phyloP scores from a whole-genome alignment of 2,329 filamentous ascomycete genomes.

The Sporothrix euskadiensis region DNA sequence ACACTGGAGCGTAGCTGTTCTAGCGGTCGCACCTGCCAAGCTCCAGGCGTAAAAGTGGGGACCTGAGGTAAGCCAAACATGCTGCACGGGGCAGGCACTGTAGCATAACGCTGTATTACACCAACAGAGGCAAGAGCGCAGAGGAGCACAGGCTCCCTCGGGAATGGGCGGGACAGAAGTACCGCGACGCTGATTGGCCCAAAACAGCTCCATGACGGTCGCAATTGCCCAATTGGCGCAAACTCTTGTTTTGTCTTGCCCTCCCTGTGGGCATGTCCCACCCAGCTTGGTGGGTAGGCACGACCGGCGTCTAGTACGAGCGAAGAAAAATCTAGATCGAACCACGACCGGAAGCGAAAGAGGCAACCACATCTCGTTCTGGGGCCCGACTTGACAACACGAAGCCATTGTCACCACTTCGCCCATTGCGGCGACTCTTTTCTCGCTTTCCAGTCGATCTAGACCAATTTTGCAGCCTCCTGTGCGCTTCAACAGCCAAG shows the following conservation, averaged over 20 bases:
- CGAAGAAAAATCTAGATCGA: conserved; percentile 24
- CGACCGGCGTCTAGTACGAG: conserved; percentile 1
- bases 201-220: conserved; percentile 16
- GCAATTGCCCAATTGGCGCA: conserved; percentile 22
- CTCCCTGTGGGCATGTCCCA: conserved; percentile 8
- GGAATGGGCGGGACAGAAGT: conserved; percentile 23
- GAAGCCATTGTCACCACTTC: conserved; percentile 21
- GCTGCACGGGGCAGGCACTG: conserved; percentile 10
- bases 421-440: background rate
- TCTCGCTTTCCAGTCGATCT: background rate
- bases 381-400: background rate
- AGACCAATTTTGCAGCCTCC: background rate
- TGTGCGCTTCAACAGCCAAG: background rate
- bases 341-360: background rate
- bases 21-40: conserved; percentile 6
- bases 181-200: conserved; percentile 20
- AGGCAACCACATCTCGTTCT: background rate
- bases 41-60: conserved; percentile 12
- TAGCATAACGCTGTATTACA: conserved; percentile 8
- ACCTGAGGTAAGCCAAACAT: background rate
- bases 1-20: background rate
- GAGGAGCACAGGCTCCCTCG: conserved; percentile 9
- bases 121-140: background rate
- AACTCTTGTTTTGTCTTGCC: conserved; percentile 18
- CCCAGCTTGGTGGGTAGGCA: conserved; percentile 9